Base-by-base conservation (phyloP, 495 filamentous ascomycete genomes). In the Tuber umbilicatum region DNA sequence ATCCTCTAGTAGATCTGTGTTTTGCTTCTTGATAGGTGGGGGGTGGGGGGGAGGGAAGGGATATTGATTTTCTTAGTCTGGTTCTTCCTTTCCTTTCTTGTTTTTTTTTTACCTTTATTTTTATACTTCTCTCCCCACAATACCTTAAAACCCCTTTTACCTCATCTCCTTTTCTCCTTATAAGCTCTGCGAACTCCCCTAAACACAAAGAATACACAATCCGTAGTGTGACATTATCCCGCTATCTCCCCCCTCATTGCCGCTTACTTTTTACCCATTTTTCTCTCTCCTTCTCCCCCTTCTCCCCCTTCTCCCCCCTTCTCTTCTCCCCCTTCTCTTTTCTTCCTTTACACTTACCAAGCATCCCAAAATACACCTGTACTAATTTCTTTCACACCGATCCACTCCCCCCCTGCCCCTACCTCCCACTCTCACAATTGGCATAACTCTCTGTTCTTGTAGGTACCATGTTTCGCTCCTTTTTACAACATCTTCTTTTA, bases 11-110 rank as follows among this genome's bases (percentile, higher is more conserved):
- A 70, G 27, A 16, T 50, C 68, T 31, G 69, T 69, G 68, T 50
- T 78, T 39, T 23, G 69, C n/a, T 41, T 45, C 74, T 70, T 69
- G 47, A 47, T 55, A n/a, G 45, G 41, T 74, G 16, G 43, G 67
- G 19, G 37, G 70, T 23, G 35, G 71, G 1, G n/a, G 19, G 55
- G 37, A 55, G 37, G 4, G 31, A 72, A 40, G n/a, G 23, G 45
- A 41, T 37, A 72, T 39, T 31, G 6, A 41, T 41, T 73, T 35
- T 73, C 70, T 60, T 60, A 31, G 35, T 72, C 60, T n/a, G n/a
- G 31, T 47, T 64, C 41, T 37, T 12, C 5, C 23, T 38, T 45
- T n/a, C 42, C 41, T 50, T 70, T 43, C 38, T 37, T 35, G 39
- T 67, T 42, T 19, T 55, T 64, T 9, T 41, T 73, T 75, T 14